phyloP scores from a whole-genome alignment of 495 filamentous ascomycete species.

The Trichoderma asperelloides region DNA sequence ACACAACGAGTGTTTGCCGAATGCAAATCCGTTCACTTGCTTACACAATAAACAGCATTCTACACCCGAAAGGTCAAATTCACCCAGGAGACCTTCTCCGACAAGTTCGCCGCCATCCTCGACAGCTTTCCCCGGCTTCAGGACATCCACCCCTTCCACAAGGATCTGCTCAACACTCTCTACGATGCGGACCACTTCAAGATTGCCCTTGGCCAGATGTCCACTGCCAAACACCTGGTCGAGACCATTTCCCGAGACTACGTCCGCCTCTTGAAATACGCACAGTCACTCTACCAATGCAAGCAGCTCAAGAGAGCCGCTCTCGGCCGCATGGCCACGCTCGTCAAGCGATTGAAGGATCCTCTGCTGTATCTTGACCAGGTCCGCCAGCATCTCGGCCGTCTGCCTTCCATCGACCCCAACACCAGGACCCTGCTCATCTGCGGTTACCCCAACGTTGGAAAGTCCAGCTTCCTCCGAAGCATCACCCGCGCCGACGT shows the following conservation, averaged over 20 bases:
- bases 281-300: slow-evolving; percentile 74
- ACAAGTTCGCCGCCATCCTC: slow-evolving; percentile 82
- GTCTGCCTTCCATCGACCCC: slow-evolving; percentile 94
- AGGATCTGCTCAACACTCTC: slow-evolving; percentile 48
- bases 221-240: slow-evolving; percentile 91
- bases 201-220: slow-evolving; percentile 91
- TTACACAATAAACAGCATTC: slow-evolving; percentile 49
- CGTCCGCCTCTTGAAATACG: slow-evolving; percentile 80
- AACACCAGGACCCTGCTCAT: slow-evolving; percentile 92
- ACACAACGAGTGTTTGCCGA: background rate
- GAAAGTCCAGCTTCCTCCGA: slow-evolving; percentile 89
- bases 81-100: slow-evolving; percentile 95
- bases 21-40: background rate
- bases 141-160: slow-evolving; percentile 95
- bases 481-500: slow-evolving; percentile 92
- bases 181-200: slow-evolving; percentile 97
- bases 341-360: slow-evolving; percentile 87
- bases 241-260: slow-evolving; percentile 94
- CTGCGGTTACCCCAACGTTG: slow-evolving; percentile 95
- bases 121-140: slow-evolving; percentile 89
- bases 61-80: slow-evolving; percentile 98
- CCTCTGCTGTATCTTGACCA: slow-evolving; percentile 93
- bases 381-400: slow-evolving; percentile 93
- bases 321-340: slow-evolving; percentile 87
- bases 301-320: slow-evolving; percentile 45